Evolutionary conservation across 192 early-diverging fungal genomes (phyloP), one percentile per base, ranked within the genome.

Genomic region (Gonapodya prolifera): DNA sequence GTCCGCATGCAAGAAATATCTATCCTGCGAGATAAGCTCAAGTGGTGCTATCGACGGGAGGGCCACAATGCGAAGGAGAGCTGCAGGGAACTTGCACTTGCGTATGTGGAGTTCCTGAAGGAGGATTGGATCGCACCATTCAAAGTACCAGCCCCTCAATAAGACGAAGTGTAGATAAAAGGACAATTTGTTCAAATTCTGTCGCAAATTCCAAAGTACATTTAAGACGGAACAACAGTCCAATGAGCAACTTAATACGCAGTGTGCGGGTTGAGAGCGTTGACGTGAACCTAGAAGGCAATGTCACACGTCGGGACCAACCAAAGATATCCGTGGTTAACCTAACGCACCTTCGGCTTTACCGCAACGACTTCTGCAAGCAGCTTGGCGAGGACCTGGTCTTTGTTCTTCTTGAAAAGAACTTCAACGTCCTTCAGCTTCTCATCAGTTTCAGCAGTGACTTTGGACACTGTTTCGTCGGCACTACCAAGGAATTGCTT

Each of bases 1-100:
- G 91, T 98, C n/a, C 91, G 92, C 76, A 89, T 87, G 34, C 91
- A 95, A 90, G 94, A 97, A 85, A 87, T 93, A 75, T 88, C 91
- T 76, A 88, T 95, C 75, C 82, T 95, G 28, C 86, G 92, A 77
- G 88, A 96, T 76, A 92, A 95, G 86, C 86, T 97, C 75, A 87
- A 89, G 78, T 93, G 94, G 91, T 98, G 96, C 88, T 93, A 96
- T 83, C 85, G 88, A 34, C 89, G 91, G 69, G 94, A 98, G 84
- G 92, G 95, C 75, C 95, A 95, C 77, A 98, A 98, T 86, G 92
- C 95, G 83, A 88, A 92, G 84, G 87, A 96, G 80, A 96, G 93
- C 87, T 98, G 96, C 87, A 88, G 93, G 34, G 86, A 89, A 29
- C 85, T 98, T 23, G 89, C 88, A 13, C 71, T 73, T 29, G 28